Conservation (phyloP, 495 filamentous ascomycete genomes). For the Neurospora sp. region DNA sequence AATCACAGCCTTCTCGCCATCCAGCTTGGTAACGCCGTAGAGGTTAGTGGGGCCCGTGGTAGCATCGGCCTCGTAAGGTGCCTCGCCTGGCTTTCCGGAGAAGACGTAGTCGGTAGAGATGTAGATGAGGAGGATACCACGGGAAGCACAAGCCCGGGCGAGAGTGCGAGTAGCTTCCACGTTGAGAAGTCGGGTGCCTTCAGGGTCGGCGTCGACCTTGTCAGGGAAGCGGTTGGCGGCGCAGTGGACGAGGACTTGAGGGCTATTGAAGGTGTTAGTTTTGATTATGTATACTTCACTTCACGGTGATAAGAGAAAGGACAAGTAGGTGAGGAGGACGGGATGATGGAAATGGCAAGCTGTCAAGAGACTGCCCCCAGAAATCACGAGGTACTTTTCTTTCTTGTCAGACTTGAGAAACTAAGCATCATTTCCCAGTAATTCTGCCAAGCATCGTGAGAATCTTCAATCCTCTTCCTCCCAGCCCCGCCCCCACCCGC, state of each 20-base stretch:
- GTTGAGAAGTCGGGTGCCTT: conserved; percentile 65
- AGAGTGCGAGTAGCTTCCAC: conserved; percentile 58
- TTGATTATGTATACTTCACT: conserved; percentile 25
- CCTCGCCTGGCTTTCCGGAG: conserved; percentile 67
- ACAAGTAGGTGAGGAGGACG: background rate
- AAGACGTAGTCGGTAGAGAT: conserved; percentile 97
- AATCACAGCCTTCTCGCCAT: conserved; percentile 68
- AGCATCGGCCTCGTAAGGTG: conserved; percentile 65
- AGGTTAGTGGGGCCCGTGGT: conserved; percentile 64
- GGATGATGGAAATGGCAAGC: background rate
- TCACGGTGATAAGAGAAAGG: background rate
- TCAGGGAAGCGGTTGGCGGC: conserved; percentile 91
- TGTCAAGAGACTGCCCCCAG: background rate
- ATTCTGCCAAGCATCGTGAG: background rate
- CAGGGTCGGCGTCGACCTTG: conserved; percentile 68
- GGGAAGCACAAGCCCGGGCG: conserved; percentile 52
- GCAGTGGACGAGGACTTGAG: conserved; percentile 18
- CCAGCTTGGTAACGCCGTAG: conserved; percentile 82
- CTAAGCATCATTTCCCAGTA: background rate
- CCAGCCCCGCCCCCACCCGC: background rate
- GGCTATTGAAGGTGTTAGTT: background rate
- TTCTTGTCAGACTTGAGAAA: background rate
- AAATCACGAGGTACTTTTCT: background rate
- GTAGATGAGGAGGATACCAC: conserved; percentile 68
- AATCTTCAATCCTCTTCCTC: background rate